A percentile compares a stretch with the other conserved stretches of the same genome.
Conservation (phyloP, 2,329 filamentous ascomycete genomes). For the Aspergillus ochraceus region DNA sequence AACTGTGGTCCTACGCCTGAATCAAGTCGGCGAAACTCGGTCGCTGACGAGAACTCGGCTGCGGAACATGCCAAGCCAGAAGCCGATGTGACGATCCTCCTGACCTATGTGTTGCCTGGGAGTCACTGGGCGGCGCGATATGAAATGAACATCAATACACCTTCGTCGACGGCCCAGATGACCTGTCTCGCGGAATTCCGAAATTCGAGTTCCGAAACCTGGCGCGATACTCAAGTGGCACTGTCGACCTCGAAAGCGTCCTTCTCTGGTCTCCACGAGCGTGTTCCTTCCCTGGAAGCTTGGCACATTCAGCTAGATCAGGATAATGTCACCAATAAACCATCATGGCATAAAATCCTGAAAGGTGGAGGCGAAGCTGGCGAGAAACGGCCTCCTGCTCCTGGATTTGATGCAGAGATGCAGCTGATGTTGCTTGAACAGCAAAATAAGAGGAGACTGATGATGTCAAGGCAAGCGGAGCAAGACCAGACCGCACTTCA, state of each 20-base stretch:
- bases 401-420: not conserved
- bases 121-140: slow-evolving; percentile 64
- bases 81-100: slow-evolving; percentile 38
- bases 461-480: not conserved
- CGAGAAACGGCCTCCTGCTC: not conserved
- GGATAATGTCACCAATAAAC: slow-evolving; percentile 7
- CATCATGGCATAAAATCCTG: slow-evolving; percentile 18
- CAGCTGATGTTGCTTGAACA: slow-evolving; percentile 5
- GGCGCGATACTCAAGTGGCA: slow-evolving; percentile 60
- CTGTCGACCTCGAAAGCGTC: slow-evolving; percentile 65
- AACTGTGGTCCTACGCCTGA: slow-evolving; percentile 7
- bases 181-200: slow-evolving; percentile 64
- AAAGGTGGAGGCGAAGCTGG: slow-evolving; percentile 12
- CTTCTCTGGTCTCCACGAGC: slow-evolving; percentile 57
- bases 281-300: slow-evolving; percentile 54
- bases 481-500: not conserved
- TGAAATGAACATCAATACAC: slow-evolving; percentile 62
- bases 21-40: slow-evolving; percentile 19
- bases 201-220: slow-evolving; percentile 64
- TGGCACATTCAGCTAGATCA: slow-evolving; percentile 57
- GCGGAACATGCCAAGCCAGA: slow-evolving; percentile 10
- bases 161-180: slow-evolving; percentile 52
- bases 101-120: slow-evolving; percentile 61
- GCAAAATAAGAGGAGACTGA: not conserved
- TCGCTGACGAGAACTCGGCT: slow-evolving; percentile 27